A percentile compares a stretch with the other conserved stretches of the same genome.
Conservation (phyloP, 116 monocot genomes). For the Thalassia testudinum region DNA sequence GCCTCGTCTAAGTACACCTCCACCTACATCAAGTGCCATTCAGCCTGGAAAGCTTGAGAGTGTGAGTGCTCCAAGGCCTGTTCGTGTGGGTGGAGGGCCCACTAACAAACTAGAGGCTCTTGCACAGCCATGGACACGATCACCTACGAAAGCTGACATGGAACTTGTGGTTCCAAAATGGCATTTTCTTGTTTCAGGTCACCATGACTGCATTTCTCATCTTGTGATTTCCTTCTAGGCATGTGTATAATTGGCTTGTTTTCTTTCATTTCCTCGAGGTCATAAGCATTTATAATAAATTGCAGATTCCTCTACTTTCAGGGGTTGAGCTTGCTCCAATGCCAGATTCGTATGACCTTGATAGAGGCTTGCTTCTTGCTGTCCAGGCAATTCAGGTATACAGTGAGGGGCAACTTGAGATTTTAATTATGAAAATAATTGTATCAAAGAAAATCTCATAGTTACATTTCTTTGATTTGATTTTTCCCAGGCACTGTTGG, state of each 20-base stretch:
- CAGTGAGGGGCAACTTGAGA: neutral
- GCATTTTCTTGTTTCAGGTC: conserved; percentile 69
- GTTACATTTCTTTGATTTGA: no score
- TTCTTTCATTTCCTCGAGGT: no score
- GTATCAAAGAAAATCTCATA: neutral
- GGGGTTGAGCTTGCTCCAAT: conserved; percentile 69
- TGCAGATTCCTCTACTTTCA: conserved; percentile 73
- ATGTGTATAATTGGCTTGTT: neutral
- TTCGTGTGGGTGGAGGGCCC: conserved; percentile 35
- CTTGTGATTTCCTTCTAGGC: neutral
- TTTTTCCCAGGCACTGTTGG: conserved; percentile 62
- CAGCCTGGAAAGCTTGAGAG: conserved; percentile 46
- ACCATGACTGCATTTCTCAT: neutral
- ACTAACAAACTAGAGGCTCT: conserved; percentile 52
- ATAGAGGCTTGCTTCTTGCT: conserved; percentile 87
- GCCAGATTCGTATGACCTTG: conserved; percentile 88
- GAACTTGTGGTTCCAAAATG: conserved; percentile 59
- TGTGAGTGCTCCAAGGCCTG: conserved; percentile 46
- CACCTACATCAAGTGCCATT: conserved; percentile 43
- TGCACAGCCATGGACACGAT: conserved; percentile 86
- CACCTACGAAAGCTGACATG: conserved; percentile 76
- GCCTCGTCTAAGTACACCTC: conserved; percentile 91
- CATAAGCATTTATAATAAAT: conserved; percentile 1
- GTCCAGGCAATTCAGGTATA: conserved; percentile 95
- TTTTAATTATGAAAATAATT: neutral